These are phyloP conservation scores for Sherardia arvensis DNA, from an alignment of 257 asterid genomes.

Conservation along the genomic window DNA sequence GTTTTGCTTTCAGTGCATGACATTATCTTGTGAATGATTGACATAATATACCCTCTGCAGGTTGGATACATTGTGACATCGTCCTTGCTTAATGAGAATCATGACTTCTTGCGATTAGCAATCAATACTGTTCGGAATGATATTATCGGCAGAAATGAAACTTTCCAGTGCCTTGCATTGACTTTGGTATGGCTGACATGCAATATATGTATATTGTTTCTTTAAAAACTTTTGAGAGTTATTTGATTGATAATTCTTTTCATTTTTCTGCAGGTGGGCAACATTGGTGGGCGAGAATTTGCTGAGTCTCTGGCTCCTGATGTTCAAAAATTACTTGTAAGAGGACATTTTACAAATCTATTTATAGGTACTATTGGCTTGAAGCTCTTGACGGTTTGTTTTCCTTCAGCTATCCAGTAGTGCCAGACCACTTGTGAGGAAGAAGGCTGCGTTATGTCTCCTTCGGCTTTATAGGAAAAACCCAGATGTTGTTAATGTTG, in stretches of 20 bases:
- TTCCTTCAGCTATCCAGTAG: slow-evolving; percentile 80
- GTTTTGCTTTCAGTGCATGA: neutral
- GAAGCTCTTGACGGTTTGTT: slow-evolving; percentile 18
- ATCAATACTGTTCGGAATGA: slow-evolving; percentile 96
- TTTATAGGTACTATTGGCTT: slow-evolving; percentile 12
- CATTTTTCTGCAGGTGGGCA: slow-evolving; percentile 65
- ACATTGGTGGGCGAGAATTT: slow-evolving; percentile 98
- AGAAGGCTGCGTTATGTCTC: slow-evolving; percentile 97
- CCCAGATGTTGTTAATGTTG: slow-evolving; percentile 95
- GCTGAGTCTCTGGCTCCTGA: slow-evolving; percentile 99
- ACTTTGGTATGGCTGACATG: slow-evolving; percentile 72
- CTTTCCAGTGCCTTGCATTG: slow-evolving; percentile 97
- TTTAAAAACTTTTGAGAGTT: neutral
- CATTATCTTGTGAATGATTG: slow-evolving; percentile 13
- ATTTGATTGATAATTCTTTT: neutral
- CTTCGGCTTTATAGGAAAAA: slow-evolving; percentile 89
- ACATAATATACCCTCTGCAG: slow-evolving; percentile 35
- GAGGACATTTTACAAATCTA: slow-evolving; percentile 26
- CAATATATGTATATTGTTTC: slow-evolving; percentile 7
- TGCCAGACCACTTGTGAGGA: slow-evolving; percentile 96
- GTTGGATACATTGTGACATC: slow-evolving; percentile 98
- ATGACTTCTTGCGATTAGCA: slow-evolving; percentile 92
- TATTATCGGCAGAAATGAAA: slow-evolving; percentile 96
- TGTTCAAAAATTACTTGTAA: slow-evolving; percentile 98
- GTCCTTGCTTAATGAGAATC: slow-evolving; percentile 94